phyloP scores from a whole-genome alignment of 352 stramenopile species.

The Salisapilia sapeloensis region DNA sequence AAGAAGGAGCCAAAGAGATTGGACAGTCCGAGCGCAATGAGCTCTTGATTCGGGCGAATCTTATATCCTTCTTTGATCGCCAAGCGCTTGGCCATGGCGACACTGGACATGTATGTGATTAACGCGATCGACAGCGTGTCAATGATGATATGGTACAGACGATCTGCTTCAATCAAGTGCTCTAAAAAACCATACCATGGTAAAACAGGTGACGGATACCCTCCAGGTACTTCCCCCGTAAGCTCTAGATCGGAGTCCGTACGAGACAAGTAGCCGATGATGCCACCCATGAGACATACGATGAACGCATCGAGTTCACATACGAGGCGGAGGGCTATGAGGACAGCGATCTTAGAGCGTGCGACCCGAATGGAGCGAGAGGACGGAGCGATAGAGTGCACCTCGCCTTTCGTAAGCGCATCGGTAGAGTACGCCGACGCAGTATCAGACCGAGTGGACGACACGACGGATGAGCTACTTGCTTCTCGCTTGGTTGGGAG shows the following conservation, averaged over 20 bases:
- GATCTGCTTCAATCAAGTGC: slow-evolving; percentile 22
- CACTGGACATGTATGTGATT: slow-evolving; percentile 83
- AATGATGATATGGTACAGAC: slow-evolving; percentile 37
- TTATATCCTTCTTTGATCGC: slow-evolving; percentile 62
- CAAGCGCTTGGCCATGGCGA: slow-evolving; percentile 77
- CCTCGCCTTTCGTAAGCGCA: slow-evolving; percentile 16
- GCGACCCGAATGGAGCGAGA: slow-evolving; percentile 20
- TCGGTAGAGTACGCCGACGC: slow-evolving; percentile 35
- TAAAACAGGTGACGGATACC: slow-evolving; percentile 30
- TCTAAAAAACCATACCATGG: slow-evolving; percentile 32
- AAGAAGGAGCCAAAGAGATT: slow-evolving; percentile 82
- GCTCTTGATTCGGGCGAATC: slow-evolving; percentile 61
- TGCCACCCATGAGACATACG: slow-evolving; percentile 51
- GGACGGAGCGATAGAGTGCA: slow-evolving; percentile 10
- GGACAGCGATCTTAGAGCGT: slow-evolving; percentile 22
- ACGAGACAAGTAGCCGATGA: slow-evolving; percentile 20
- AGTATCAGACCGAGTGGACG: slow-evolving; percentile 9
- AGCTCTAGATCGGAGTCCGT: slow-evolving; percentile 34
- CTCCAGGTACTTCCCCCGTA: slow-evolving; percentile 47
- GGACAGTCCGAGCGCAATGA: slow-evolving; percentile 70
- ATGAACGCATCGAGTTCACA: slow-evolving; percentile 46
- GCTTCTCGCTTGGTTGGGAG: background rate
- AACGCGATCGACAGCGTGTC: slow-evolving; percentile 61
- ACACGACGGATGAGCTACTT: slow-evolving; percentile 13
- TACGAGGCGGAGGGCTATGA: slow-evolving; percentile 21